These are phyloP conservation scores for Aspergillus olivimuriae DNA, from an alignment of 495 filamentous ascomycete species.

Conservation along the genomic window DNA sequence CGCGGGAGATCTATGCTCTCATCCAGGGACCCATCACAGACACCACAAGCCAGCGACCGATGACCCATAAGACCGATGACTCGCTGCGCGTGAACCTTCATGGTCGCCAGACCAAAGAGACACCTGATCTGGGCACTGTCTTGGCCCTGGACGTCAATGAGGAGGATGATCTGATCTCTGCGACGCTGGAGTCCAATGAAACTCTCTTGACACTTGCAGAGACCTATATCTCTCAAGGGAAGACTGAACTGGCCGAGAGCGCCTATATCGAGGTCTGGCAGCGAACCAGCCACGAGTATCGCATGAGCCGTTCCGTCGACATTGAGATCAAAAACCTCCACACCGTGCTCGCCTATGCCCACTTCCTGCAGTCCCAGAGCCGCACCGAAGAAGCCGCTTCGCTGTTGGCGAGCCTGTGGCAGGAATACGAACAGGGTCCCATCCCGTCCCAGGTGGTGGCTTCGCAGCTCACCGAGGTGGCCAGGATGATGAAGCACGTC, in stretches of 20 bases:
- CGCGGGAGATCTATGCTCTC: constrained; percentile 9
- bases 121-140: constrained; percentile 13
- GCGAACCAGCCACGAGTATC: constrained; percentile 23
- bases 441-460: constrained; percentile 19
- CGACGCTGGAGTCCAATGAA: constrained; percentile 3
- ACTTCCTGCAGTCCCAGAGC: constrained; percentile 26
- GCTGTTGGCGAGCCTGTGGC: constrained; percentile 30
- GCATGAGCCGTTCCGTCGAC: constrained; percentile 21
- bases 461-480: constrained; percentile 26
- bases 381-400: constrained; percentile 28
- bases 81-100: constrained; percentile 23
- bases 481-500: constrained; percentile 29
- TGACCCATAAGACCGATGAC: constrained; percentile 10
- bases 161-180: constrained; percentile 11
- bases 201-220: constrained; percentile 11
- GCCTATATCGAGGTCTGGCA: constrained; percentile 35
- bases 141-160: constrained; percentile 11
- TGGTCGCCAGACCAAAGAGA: constrained; percentile 16
- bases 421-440: constrained; percentile 24
- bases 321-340: constrained; percentile 27
- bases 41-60: constrained; percentile 4
- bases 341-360: constrained; percentile 23
- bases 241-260: constrained; percentile 21
- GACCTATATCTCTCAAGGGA: constrained; percentile 15
- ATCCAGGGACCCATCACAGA: constrained; percentile 4